Conservation (phyloP, 192 early-diverging fungal species). For the Coemansia aciculifera region DNA sequence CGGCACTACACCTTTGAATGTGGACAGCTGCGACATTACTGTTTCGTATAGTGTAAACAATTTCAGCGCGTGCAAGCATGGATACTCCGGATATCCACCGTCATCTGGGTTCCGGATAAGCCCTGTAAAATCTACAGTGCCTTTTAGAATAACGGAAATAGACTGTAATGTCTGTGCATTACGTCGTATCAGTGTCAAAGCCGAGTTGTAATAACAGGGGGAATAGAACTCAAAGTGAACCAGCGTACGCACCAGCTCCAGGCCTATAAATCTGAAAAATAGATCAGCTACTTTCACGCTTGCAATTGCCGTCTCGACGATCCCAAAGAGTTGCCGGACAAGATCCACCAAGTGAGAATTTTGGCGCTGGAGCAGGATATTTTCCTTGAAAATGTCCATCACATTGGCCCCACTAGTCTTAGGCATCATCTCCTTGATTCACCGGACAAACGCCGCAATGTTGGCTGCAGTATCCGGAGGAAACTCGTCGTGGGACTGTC, state of each 20-base stretch:
- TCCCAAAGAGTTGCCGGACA: not conserved
- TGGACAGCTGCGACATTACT: too few relatives aligned
- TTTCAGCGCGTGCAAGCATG: not conserved
- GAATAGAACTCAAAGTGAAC: not conserved
- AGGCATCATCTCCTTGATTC: not conserved
- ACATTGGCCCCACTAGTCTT: not conserved
- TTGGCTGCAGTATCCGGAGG: not conserved
- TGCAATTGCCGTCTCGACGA: not conserved
- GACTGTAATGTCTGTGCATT: not conserved
- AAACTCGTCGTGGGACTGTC: not conserved
- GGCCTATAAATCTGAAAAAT: not conserved
- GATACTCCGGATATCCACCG: not conserved
- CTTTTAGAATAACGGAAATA: too few relatives aligned
- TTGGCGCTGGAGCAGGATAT: not conserved
- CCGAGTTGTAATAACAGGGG: too few relatives aligned
- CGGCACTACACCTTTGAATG: not conserved
- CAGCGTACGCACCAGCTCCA: not conserved
- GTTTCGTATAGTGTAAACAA: too few relatives aligned
- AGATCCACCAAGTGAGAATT: not conserved
- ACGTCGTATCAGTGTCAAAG: not conserved
- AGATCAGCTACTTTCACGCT: too few relatives aligned
- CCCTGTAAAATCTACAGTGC: not conserved
- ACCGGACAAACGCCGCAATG: not conserved
- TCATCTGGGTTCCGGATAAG: not conserved
- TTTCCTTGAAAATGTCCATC: too few relatives aligned